Evolutionary conservation across 1,284 basidiomycete species (phyloP).

Genomic region (Fistulinella cinereoalba): DNA sequence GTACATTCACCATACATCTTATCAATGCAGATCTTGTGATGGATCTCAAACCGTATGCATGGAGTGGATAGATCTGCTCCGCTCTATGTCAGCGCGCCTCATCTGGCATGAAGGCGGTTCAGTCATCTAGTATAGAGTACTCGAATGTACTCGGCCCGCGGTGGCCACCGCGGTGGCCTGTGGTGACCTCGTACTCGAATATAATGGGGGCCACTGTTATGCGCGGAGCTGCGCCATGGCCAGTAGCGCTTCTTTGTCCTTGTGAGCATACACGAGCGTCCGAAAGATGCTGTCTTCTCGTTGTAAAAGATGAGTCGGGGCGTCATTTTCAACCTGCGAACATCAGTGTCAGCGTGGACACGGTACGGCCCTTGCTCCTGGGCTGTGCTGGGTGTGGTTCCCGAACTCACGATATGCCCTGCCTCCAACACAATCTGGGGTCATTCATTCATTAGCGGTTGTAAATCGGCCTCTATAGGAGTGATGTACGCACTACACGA

Average conservation of each 20-base stretch:
- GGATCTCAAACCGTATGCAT: too few species aligned
- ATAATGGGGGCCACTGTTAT: too few species aligned
- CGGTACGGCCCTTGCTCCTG: too few species aligned
- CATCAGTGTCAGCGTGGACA: not conserved
- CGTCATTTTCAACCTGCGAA: constrained; percentile 8
- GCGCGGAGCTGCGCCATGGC: not conserved
- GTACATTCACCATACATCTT: too few species aligned
- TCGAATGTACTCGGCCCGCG: too few species aligned
- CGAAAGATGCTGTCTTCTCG: constrained; percentile 2
- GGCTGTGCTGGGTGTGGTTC: not conserved
- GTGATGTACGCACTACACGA: constrained; percentile 28
- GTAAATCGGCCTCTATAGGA: not conserved
- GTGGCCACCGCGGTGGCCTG: too few species aligned
- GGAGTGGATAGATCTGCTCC: too few species aligned
- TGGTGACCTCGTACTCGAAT: too few species aligned
- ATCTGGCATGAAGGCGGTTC: too few species aligned
- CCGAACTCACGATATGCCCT: constrained; percentile 9
- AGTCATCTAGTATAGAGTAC: too few species aligned
- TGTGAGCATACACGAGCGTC: constrained; percentile 4
- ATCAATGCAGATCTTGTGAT: too few species aligned
- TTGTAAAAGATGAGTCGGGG: constrained; percentile 2
- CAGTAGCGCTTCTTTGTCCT: constrained; percentile 4
- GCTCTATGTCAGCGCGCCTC: too few species aligned
- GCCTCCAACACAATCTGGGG: constrained; percentile 14
- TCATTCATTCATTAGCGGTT: not conserved